A percentile compares a stretch with the other conserved stretches of the same genome.
Evolutionary conservation across 2,329 filamentous ascomycete species (phyloP).

Genomic region (Aspergillus sp.): DNA sequence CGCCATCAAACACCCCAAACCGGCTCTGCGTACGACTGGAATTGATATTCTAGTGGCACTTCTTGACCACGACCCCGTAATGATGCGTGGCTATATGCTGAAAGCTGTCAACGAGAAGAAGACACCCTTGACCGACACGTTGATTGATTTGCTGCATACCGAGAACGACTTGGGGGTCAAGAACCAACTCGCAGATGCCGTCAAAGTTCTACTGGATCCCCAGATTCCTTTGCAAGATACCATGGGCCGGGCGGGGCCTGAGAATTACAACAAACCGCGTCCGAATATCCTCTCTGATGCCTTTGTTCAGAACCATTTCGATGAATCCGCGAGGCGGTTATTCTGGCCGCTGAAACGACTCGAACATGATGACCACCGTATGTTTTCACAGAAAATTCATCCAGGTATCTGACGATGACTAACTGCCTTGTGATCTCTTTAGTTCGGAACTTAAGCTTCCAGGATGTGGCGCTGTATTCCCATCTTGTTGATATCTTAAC

Average conservation of each 20-base stretch:
- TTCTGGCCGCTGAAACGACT: slow-evolving; percentile 85
- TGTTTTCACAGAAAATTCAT: slow-evolving; percentile 27
- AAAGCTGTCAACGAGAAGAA: slow-evolving; percentile 87
- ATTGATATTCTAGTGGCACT: slow-evolving; percentile 92
- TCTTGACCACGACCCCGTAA: slow-evolving; percentile 91
- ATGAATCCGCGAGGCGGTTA: slow-evolving; percentile 77
- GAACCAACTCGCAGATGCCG: slow-evolving; percentile 89
- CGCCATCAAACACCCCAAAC: slow-evolving; percentile 80
- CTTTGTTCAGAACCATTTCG: slow-evolving; percentile 87
- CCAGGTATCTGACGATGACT: neutral
- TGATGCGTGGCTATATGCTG: slow-evolving; percentile 92
- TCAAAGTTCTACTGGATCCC: slow-evolving; percentile 88
- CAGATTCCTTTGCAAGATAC: slow-evolving; percentile 60
- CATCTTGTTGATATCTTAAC: slow-evolving; percentile 91
- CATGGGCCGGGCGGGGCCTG: slow-evolving; percentile 64
- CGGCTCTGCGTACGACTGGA: slow-evolving; percentile 82
- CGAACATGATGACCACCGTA: slow-evolving; percentile 61
- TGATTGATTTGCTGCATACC: slow-evolving; percentile 87
- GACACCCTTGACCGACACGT: slow-evolving; percentile 80
- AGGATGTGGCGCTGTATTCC: slow-evolving; percentile 85
- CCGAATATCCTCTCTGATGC: slow-evolving; percentile 75
- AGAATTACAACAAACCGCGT: slow-evolving; percentile 66
- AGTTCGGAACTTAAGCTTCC: slow-evolving; percentile 73
- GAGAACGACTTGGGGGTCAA: slow-evolving; percentile 94
- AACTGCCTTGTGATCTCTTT: slow-evolving; percentile 13